Percentiles rank a stretch among this genome's conserved stretches.
phyloP scores from a whole-genome alignment of 495 filamentous ascomycete genomes.

The Aspergillus carlsbadensis region DNA sequence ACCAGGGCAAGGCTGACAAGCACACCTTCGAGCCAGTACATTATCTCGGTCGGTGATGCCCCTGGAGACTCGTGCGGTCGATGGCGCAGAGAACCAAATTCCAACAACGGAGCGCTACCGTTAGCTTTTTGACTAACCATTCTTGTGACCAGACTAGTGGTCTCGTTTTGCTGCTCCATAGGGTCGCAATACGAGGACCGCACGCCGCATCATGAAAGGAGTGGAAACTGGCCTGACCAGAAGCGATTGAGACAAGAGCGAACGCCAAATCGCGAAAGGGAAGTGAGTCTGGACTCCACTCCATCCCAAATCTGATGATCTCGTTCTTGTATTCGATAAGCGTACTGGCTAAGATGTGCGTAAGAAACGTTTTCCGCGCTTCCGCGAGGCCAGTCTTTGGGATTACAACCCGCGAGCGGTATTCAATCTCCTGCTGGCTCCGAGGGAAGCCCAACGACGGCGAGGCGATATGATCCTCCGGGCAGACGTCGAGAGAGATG shows the following conservation, averaged over 20 bases:
- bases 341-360: not conserved
- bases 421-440: constrained; percentile 1
- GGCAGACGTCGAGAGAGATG: constrained; percentile 11
- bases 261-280: constrained; percentile 14
- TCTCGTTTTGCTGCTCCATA: constrained; percentile 1
- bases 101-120: no score
- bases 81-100: no score
- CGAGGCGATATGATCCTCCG: constrained; percentile 11
- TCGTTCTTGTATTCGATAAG: constrained; percentile 8
- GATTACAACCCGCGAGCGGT: not conserved
- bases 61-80: no score
- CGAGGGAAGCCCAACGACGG: constrained; percentile 8
- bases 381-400: constrained; percentile 9
- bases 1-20: no score
- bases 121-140: no score
- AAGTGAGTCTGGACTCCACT: constrained; percentile 15
- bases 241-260: constrained; percentile 16
- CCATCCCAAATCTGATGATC: constrained; percentile 9
- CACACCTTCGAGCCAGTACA: no score
- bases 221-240: constrained; percentile 11
- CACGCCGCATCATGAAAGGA: constrained; percentile 6
- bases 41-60: no score
- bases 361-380: constrained; percentile 8
- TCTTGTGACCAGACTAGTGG: no score
- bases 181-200: constrained; percentile 3